Percentiles rank a stretch among this genome's conserved stretches.
Evolutionary conservation across 2,329 filamentous ascomycete species (phyloP).

Genomic region (Raffaelea arxii): DNA sequence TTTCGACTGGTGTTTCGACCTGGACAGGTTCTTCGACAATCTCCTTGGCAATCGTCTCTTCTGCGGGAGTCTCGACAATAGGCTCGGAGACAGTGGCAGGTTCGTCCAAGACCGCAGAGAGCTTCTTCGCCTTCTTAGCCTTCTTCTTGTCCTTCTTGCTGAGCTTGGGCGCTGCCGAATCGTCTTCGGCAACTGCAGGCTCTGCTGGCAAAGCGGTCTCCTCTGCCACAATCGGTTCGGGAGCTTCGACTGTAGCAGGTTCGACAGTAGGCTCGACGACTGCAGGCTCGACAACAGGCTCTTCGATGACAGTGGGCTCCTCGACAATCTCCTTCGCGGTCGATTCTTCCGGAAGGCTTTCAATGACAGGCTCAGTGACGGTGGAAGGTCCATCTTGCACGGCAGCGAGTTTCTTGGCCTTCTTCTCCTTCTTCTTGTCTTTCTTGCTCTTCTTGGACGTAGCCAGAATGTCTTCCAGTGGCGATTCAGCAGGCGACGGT

Average conservation of each 20-base stretch:
- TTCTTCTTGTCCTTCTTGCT: conserved; percentile 1
- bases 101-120: too few species aligned
- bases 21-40: neutral
- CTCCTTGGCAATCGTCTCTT: neutral
- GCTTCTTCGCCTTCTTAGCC: too few species aligned
- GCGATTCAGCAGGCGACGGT: too few species aligned
- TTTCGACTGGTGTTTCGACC: too few species aligned
- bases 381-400: neutral
- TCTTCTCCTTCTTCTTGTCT: conserved; percentile 1
- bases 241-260: too few species aligned
- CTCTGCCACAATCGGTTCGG: too few species aligned
- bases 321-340: too few species aligned
- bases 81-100: neutral
- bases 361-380: neutral
- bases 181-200: too few species aligned
- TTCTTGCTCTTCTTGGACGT: conserved; percentile 1
- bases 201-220: too few species aligned
- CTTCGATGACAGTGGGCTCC: neutral
- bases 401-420: neutral
- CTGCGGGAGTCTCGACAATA: neutral
- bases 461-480: neutral
- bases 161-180: neutral
- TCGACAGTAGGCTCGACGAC: neutral
- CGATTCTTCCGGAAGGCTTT: too few species aligned
- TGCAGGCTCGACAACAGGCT: neutral